Percentiles rank a stretch among this genome's conserved stretches.
These are phyloP conservation scores for Yamagishiella unicocca DNA, from an alignment of 139 green algal genomes.

Conservation along the genomic window DNA sequence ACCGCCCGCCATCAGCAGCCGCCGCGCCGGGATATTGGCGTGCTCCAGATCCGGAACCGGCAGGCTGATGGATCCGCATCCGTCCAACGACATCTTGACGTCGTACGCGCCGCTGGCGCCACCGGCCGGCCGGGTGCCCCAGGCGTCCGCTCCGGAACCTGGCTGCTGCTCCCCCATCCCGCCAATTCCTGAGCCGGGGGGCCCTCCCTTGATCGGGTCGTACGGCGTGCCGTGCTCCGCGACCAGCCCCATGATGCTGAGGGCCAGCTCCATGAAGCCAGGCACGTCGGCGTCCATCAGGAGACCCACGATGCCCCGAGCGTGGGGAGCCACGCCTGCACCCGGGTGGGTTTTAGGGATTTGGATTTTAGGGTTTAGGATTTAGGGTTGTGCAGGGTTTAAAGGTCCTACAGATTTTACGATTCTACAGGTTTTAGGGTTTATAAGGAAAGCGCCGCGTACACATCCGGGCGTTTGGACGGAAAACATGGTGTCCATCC, in stretches of 20 bases:
- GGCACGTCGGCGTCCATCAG: neutral
- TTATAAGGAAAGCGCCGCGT: too few relatives aligned
- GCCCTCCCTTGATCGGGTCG: slow-evolving; percentile 29
- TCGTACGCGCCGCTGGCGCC: neutral
- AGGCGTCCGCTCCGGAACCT: too few relatives aligned
- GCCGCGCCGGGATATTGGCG: neutral
- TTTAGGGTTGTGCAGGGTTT: too few relatives aligned
- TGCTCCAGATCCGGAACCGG: slow-evolving; percentile 9
- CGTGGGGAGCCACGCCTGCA: slow-evolving; percentile 14
- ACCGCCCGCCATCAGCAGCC: slow-evolving; percentile 40
- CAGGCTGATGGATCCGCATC: neutral
- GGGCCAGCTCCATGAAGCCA: slow-evolving; percentile 13
- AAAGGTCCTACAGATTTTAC: too few relatives aligned
- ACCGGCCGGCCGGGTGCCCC: too few relatives aligned
- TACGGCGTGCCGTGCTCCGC: slow-evolving; percentile 26
- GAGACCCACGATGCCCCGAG: slow-evolving; percentile 11
- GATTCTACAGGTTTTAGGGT: too few relatives aligned
- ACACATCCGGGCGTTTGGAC: too few relatives aligned
- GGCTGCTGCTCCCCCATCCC: neutral
- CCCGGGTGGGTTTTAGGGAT: too few relatives aligned
- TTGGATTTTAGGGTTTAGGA: too few relatives aligned
- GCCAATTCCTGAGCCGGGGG: neutral
- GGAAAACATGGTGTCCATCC: too few relatives aligned
- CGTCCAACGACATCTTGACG: neutral
- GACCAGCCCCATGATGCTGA: neutral